phyloP scores from a whole-genome alignment of 2,329 filamentous ascomycete species.

The Sporothrix luriei region DNA sequence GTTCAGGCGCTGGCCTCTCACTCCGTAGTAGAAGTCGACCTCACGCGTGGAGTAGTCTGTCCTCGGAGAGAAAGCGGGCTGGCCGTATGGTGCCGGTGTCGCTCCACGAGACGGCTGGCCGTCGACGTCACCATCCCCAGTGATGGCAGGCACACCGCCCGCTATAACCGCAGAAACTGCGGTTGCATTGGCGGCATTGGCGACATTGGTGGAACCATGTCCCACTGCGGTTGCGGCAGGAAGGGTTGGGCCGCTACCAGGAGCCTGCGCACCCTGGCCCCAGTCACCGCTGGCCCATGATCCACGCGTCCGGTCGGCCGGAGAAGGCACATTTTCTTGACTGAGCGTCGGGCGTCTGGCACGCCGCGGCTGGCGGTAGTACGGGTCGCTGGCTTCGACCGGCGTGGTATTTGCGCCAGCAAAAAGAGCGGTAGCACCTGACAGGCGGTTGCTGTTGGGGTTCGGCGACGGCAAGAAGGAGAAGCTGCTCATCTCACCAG shows the following conservation, averaged over 20 bases:
- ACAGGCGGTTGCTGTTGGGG: conserved; percentile 44
- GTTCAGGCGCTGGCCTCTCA: conserved; percentile 83
- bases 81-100: conserved; percentile 49
- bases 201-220: neutral
- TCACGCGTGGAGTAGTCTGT: conserved; percentile 92
- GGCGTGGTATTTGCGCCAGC: conserved; percentile 42
- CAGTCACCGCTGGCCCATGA: conserved; percentile 47
- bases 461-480: conserved; percentile 67
- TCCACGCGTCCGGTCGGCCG: conserved; percentile 43
- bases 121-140: conserved; percentile 48
- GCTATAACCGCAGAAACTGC: neutral
- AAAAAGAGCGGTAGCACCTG: neutral
- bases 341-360: conserved; percentile 50
- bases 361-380: conserved; percentile 81
- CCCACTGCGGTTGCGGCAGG: conserved; percentile 37
- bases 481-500: conserved; percentile 66
- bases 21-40: conserved; percentile 95
- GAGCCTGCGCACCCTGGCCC: conserved; percentile 35
- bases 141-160: neutral
- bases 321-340: conserved; percentile 48
- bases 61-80: conserved; percentile 55
- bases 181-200: neutral
- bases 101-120: conserved; percentile 48
- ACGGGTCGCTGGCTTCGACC: conserved; percentile 69
- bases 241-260: conserved; percentile 41